Base-by-base conservation (phyloP, 495 filamentous ascomycete species). In the Daldinia concentrica region DNA sequence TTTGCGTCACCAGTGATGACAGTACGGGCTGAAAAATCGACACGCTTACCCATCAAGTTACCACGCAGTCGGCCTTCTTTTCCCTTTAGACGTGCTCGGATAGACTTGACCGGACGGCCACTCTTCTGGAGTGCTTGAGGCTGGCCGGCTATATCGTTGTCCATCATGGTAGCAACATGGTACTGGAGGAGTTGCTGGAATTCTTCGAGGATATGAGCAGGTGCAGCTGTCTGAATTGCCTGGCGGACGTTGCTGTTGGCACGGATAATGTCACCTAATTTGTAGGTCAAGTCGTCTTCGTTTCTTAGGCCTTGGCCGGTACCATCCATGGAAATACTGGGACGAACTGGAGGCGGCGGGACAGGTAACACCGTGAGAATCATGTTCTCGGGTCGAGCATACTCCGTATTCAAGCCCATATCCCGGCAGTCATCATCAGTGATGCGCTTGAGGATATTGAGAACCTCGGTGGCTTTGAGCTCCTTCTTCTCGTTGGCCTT, bases 1-100 rank as follows among this genome's bases (percentile, higher is more conserved):
- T 98, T 98, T 17, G 95, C 96, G 78, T 99, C 95, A 79, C 95
- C 95, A 61, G 95, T 99, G 77, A 98, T 99, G 80, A 99, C 95
- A 29, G 95, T 99, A 90, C 95, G 96, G 17, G 95, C 96, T 1
- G 95, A 99, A 79, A 99, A 99, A 76, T 99, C 95, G 34, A 99
- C 95, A 86, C 95, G 95, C 81, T 99, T 99, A 43, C 95, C 95
- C 95, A 99, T 99, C 83, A 98, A 86, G 77, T 98, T 99, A 74
- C 96, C 95, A 79, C 95, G 92, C 15, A 99, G 85, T 82, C 95
- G 93, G 75, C 95, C 95, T 79, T 99, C 95, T 77, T 99, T 99
- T 62, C 96, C 95, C 86, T 99, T 99, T 72, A 99, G 82, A 82
- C 95, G 93, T 66, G 92, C 94, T 58, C 95, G 93, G 72, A 99